These are phyloP conservation scores for Cladophialophora exuberans DNA, from an alignment of 2,329 filamentous ascomycete species.

Conservation along the genomic window DNA sequence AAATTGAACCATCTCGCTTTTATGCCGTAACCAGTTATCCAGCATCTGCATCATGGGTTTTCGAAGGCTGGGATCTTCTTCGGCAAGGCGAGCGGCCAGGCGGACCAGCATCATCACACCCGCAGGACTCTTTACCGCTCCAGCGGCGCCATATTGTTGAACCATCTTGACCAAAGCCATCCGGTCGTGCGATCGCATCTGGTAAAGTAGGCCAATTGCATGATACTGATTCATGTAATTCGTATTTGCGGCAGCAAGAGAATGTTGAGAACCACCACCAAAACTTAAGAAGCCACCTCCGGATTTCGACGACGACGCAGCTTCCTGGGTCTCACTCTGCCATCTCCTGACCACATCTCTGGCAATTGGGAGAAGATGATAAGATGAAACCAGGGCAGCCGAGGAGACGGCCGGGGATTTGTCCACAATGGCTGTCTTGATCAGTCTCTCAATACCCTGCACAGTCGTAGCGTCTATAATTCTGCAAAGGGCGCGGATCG, in stretches of 20 bases:
- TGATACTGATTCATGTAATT: conserved; percentile 99
- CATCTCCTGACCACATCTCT: conserved; percentile 94
- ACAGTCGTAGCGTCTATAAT: conserved; percentile 97
- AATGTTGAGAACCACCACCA: conserved; percentile 73
- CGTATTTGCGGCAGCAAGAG: conserved; percentile 74
- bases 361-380: conserved; percentile 94
- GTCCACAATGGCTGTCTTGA: conserved; percentile 99
- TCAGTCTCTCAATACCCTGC: conserved; percentile 94
- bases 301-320: conserved; percentile 85
- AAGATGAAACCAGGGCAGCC: conserved; percentile 92
- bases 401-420: conserved; percentile 98
- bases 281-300: conserved; percentile 91
- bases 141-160: conserved; percentile 93
- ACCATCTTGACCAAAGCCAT: conserved; percentile 99
- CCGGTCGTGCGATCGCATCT: conserved; percentile 95
- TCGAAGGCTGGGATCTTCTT: conserved; percentile 85
- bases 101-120: conserved; percentile 91
- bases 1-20: conserved; percentile 99
- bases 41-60: conserved; percentile 97
- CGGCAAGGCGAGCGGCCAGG: conserved; percentile 87
- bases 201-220: conserved; percentile 93
- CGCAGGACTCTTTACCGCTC: conserved; percentile 91
- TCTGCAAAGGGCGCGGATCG: conserved; percentile 90
- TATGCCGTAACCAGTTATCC: conserved; percentile 94
- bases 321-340: conserved; percentile 98